Evolutionary conservation across 208 protist species (phyloP), one percentile per base, ranked within the genome.

Genomic region (Angomonas ambiguus): DNA sequence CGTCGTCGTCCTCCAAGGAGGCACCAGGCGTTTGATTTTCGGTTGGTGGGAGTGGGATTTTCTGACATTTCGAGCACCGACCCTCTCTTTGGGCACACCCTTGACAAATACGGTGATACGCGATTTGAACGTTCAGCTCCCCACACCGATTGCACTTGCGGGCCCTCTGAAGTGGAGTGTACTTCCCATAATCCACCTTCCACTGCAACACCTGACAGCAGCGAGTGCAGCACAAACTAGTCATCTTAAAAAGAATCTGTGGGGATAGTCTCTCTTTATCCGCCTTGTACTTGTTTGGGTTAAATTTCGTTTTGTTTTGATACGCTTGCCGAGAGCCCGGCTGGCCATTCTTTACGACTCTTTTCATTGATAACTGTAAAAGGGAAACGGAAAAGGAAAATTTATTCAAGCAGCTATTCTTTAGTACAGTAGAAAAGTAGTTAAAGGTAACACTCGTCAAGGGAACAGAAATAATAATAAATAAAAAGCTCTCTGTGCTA

Each of bases 181-280:
- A 96, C 67, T 96, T 94, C 0, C 91, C 91, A 55, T 92, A 96
- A 49, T 91, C 82, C 2, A 90, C 72, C 66, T 94, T 94, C 91
- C 91, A 96, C 30, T 91, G 76, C 58, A 96, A 78, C 20, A 95
- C 91, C 16, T 95, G 82, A 58, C 80, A 91, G 76, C 91, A 96
- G 6, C 87, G 79, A 8, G 77, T 66, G 53, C 88, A 93, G 65
- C 88, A 94, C 31, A 95, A 62, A 53, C 82, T 91, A 6, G 85
- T 91, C 81, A 91, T 90, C 6, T 51, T 57, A 34, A 65, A 57
- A 4, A 88, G 65, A 10, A 77, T 58, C 8, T 67, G 57, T 2
- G 55, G 51, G 0, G 76, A 62, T 10, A 92, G 61, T n/a, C 65
- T 41, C 55, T 95, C 77, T 25, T 92, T 86, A 25, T 95, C 83